Base-by-base conservation (phyloP, 1,284 basidiomycete species). In the Sporisorium graminicola region DNA sequence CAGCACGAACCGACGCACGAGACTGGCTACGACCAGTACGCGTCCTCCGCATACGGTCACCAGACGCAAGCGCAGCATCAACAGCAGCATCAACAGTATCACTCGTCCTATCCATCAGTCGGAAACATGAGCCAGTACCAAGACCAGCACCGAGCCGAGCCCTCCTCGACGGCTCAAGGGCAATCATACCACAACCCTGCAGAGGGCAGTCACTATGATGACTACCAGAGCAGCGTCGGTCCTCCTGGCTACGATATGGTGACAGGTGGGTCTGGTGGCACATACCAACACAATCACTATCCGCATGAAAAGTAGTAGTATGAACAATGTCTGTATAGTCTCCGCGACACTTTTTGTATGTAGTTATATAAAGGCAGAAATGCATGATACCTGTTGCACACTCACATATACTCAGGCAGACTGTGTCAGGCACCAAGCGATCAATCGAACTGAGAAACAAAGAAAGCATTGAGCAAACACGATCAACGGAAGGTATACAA, bases 171-270 rank as follows among this genome's bases (percentile, higher is more conserved):
- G 54, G 40, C 14, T n/a, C n/a, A n/a, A n/a, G n/a, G n/a, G n/a
- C 58, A 50, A 31, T 27, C 20, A 18, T 51, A 47, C 24, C 51
- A 52, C 18, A 26, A 49, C 42, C 64, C 37, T 14, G 49, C 26
- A 22, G 58, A 44, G 4, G 55, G 33, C 8, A 64, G 49, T 37
- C 58, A 62, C 29, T 74, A 69, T 31, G 65, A 76, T n/a, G 73
- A 76, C 43, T 67, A 67, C 22, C 68, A 71, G 47, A 59, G 58
- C 33, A 58, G 55, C 33, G 55, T 46, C 20, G 68, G 64, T 50
- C 74, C 74, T 10, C 74, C 74, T 1, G 74, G 74, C 1, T 76
- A 76, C 49, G 68, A 76, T 18, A 64, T 57, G 29, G 49, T 65
- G 12, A 49, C 55, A 4, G 64, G 56, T 3, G 56, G 59, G 2